These are phyloP conservation scores for Mortierella sp. DNA, from an alignment of 371 early-diverging fungal species.

Conservation along the genomic window DNA sequence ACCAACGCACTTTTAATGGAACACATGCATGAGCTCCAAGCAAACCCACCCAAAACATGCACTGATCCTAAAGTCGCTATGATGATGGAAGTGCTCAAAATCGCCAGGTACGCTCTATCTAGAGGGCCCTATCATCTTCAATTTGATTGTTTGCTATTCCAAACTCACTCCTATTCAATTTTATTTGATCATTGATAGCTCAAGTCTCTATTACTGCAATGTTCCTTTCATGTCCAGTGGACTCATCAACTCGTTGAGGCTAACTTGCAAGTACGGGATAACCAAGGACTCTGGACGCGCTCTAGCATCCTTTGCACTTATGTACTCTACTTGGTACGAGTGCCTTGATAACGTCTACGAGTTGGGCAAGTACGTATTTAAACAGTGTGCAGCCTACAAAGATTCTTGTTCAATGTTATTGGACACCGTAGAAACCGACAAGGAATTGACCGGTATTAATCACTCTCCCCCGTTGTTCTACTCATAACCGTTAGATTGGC, in stretches of 20 bases:
- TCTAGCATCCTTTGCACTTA: conserved; percentile 40
- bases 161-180: background rate
- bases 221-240: conserved; percentile 40
- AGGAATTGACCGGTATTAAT: too few species aligned
- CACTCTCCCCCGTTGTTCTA: too few species aligned
- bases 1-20: conserved; percentile 23
- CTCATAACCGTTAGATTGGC: conserved; percentile 18
- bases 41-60: conserved; percentile 20
- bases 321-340: conserved; percentile 38
- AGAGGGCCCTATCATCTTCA: too few species aligned
- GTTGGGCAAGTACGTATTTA: conserved; percentile 40
- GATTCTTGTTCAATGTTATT: too few species aligned
- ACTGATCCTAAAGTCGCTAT: conserved; percentile 24
- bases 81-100: conserved; percentile 43
- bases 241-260: conserved; percentile 20
- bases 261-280: conserved; percentile 37
- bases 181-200: background rate
- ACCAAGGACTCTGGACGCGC: conserved; percentile 29
- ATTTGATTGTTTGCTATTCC: too few species aligned
- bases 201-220: conserved; percentile 25
- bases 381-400: too few species aligned
- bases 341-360: conserved; percentile 43
- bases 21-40: conserved; percentile 27
- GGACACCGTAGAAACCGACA: too few species aligned
- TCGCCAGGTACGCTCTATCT: conserved; percentile 17